Evolutionary conservation across 495 filamentous ascomycete species (phyloP).

Genomic region (Podospora australis): DNA sequence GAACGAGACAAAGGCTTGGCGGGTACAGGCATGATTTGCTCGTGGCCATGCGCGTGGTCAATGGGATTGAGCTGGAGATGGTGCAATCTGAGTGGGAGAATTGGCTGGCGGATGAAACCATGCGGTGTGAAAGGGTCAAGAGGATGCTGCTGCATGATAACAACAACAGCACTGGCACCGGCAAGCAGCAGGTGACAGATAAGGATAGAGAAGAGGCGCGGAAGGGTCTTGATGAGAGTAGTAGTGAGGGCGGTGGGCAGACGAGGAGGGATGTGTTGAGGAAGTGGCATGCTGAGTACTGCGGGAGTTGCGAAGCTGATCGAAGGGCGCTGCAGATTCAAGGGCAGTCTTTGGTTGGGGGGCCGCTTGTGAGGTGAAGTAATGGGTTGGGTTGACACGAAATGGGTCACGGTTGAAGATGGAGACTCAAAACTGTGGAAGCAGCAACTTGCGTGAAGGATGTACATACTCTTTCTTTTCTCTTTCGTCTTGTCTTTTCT

Average conservation of each 20-base stretch:
- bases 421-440: no score
- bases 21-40: constrained; percentile 85
- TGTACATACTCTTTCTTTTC: background rate
- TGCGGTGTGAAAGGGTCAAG: constrained; percentile 59
- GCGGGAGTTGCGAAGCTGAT: constrained; percentile 64
- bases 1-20: constrained; percentile 74
- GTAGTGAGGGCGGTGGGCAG: constrained; percentile 8
- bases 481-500: background rate
- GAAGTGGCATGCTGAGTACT: constrained; percentile 66
- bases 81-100: constrained; percentile 82
- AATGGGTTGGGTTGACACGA: background rate
- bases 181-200: constrained; percentile 12
- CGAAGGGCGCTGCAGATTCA: constrained; percentile 24
- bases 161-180: constrained; percentile 17
- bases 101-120: constrained; percentile 70
- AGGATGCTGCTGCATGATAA: constrained; percentile 36
- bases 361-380: background rate
- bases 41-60: constrained; percentile 84
- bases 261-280: constrained; percentile 45
- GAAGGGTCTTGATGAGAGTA: constrained; percentile 3
- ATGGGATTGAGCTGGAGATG: constrained; percentile 80
- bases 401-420: no score
- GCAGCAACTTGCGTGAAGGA: no score
- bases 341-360: background rate
- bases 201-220: constrained; percentile 21